A percentile compares a stretch with the other conserved stretches of the same genome.
These are phyloP conservation scores for Cyclotella distinguenda DNA, from an alignment of 108 stramenopile genomes.

Conservation along the genomic window DNA sequence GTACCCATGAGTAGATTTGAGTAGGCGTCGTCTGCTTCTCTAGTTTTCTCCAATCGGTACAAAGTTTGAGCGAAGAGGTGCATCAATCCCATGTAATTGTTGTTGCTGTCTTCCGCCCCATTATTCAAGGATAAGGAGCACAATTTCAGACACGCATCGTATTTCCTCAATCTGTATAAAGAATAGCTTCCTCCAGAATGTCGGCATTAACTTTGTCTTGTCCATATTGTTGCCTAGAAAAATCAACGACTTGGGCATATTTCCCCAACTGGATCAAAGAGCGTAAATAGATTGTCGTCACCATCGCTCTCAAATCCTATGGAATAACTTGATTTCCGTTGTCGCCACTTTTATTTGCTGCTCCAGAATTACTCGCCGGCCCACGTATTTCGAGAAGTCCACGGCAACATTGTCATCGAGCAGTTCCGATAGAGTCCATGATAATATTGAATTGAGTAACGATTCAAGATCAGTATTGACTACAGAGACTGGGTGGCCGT, in stretches of 20 bases:
- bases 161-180: constrained; percentile 37
- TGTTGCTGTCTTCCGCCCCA: not conserved
- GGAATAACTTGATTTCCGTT: constrained; percentile 2
- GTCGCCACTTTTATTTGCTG: constrained; percentile 2
- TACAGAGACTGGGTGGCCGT: too few species aligned
- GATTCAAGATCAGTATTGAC: too few species aligned
- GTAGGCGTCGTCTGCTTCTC: constrained; percentile 25
- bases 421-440: constrained; percentile 1
- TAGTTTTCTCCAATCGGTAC: constrained; percentile 42
- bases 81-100: constrained; percentile 23
- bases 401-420: too few species aligned
- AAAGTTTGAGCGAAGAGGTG: constrained; percentile 45
- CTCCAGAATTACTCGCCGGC: too few species aligned
- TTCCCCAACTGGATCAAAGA: constrained; percentile 22
- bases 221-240: not conserved
- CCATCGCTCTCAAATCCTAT: not conserved
- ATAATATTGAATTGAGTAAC: too few species aligned
- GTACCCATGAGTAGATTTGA: constrained; percentile 1
- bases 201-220: not conserved
- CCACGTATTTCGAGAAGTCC: too few species aligned
- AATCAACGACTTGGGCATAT: constrained; percentile 26
- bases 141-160: constrained; percentile 36
- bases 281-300: constrained; percentile 42
- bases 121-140: constrained; percentile 2
- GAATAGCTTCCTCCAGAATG: constrained; percentile 40